These are phyloP conservation scores for Erysimum cheiranthoides DNA, from an alignment of 345 rosid species.

Conservation along the genomic window DNA sequence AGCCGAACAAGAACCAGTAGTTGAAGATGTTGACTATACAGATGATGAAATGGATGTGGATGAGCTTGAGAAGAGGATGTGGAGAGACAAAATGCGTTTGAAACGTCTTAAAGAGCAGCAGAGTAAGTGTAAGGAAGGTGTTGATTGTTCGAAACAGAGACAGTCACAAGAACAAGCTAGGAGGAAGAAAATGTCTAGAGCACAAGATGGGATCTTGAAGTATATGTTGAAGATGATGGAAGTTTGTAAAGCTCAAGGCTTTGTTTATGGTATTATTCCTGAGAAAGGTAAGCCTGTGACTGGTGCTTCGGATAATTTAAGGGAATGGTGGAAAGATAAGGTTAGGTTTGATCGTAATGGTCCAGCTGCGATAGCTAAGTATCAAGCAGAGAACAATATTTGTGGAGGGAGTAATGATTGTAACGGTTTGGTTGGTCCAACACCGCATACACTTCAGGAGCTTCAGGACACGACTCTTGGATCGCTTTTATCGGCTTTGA, in stretches of 20 bases:
- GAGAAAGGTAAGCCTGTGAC: slow-evolving; percentile 90
- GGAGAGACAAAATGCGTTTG: slow-evolving; percentile 73
- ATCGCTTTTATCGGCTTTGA: slow-evolving; percentile 76
- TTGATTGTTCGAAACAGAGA: slow-evolving; percentile 57
- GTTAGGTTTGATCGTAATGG: slow-evolving; percentile 85
- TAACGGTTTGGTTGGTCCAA: slow-evolving; percentile 46
- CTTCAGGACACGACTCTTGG: slow-evolving; percentile 88
- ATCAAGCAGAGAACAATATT: slow-evolving; percentile 57
- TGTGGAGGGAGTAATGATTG: slow-evolving; percentile 52
- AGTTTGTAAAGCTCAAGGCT: slow-evolving; percentile 87
- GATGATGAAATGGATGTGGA: slow-evolving; percentile 76
- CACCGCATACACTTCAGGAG: slow-evolving; percentile 70
- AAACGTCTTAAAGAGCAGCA: slow-evolving; percentile 70
- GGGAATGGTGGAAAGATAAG: slow-evolving; percentile 94
- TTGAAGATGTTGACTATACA: slow-evolving; percentile 61
- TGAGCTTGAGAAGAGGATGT: slow-evolving; percentile 81
- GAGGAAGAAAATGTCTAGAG: slow-evolving; percentile 90
- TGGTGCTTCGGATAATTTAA: slow-evolving; percentile 91
- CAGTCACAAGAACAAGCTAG: slow-evolving; percentile 84
- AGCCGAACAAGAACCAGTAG: slow-evolving; percentile 51
- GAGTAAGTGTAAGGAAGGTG: slow-evolving; percentile 57
- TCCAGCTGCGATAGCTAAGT: slow-evolving; percentile 79
- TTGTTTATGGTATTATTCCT: slow-evolving; percentile 83
- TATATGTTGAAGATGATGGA: slow-evolving; percentile 94
- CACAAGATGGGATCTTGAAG: slow-evolving; percentile 81